Evolutionary conservation across 208 protist species (phyloP).

Genomic region (Leptomonas pyrrhocoris): DNA sequence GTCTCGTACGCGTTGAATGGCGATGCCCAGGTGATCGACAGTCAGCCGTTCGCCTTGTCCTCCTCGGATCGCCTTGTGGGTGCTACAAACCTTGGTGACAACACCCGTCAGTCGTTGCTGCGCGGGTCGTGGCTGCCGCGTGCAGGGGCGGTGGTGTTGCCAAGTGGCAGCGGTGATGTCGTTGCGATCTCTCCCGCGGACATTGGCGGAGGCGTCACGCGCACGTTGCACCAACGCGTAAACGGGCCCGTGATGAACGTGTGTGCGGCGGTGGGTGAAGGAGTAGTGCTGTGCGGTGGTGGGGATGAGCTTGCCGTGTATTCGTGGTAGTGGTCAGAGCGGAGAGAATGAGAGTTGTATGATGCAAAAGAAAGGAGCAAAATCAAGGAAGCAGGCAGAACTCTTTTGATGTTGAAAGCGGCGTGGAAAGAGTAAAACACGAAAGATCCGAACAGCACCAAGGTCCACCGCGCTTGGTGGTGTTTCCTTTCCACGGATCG

Average conservation of each 20-base stretch:
- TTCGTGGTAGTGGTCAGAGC: slow-evolving; percentile 16
- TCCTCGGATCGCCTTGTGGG: slow-evolving; percentile 52
- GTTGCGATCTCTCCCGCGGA: slow-evolving; percentile 20
- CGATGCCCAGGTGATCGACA: slow-evolving; percentile 49
- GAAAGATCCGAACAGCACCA: too few relatives aligned
- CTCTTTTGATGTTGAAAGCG: too few relatives aligned
- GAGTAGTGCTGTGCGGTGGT: slow-evolving; percentile 41
- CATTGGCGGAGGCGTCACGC: slow-evolving; percentile 24
- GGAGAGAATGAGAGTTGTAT: not conserved
- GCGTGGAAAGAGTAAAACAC: too few relatives aligned
- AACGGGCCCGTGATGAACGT: slow-evolving; percentile 29
- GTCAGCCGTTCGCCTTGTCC: slow-evolving; percentile 74
- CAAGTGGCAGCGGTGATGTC: slow-evolving; percentile 30
- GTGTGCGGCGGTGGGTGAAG: slow-evolving; percentile 37
- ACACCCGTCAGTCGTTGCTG: slow-evolving; percentile 42
- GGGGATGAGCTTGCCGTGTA: slow-evolving; percentile 40
- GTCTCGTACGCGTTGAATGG: slow-evolving; percentile 65
- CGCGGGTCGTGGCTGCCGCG: slow-evolving; percentile 42
- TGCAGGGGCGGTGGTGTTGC: slow-evolving; percentile 29
- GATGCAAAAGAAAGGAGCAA: too few relatives aligned
- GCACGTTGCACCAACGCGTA: slow-evolving; percentile 8
- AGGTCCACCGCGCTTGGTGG: too few relatives aligned
- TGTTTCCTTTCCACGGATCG: too few relatives aligned
- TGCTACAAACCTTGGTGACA: slow-evolving; percentile 34
- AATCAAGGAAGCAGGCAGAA: too few relatives aligned